Conservation (phyloP, 2,329 filamentous ascomycete species). For the Fusarium caatingaense region DNA sequence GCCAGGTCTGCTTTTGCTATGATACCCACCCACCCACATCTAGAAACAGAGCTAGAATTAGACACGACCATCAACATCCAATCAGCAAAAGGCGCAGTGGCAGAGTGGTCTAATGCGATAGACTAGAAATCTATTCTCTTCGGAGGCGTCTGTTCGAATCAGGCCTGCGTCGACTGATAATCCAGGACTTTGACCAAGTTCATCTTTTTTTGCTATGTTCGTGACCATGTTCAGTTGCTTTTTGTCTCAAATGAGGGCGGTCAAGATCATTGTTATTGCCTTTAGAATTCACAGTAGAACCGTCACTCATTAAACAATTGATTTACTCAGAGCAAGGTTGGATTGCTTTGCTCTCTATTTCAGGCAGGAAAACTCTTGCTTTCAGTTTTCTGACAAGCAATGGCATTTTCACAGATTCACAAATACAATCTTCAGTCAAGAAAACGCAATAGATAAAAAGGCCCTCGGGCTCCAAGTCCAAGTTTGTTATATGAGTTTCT, state of each 20-base stretch:
- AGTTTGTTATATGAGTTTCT: slow-evolving; percentile 32
- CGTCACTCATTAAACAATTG: background rate
- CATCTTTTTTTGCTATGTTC: background rate
- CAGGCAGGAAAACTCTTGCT: no score
- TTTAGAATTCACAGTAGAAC: background rate
- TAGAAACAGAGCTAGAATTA: background rate
- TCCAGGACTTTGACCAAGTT: no score
- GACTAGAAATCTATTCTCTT: slow-evolving; percentile 42
- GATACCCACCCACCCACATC: slow-evolving; percentile 2
- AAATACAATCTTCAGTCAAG: background rate
- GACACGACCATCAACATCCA: background rate
- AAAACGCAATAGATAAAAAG: slow-evolving; percentile 5
- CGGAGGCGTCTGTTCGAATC: slow-evolving; percentile 42
- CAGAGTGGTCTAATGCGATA: slow-evolving; percentile 42
- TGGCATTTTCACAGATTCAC: background rate
- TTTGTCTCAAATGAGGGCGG: background rate
- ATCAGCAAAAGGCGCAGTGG: slow-evolving; percentile 39
- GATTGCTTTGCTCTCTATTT: background rate
- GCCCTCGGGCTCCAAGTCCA: slow-evolving; percentile 7
- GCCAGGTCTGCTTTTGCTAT: background rate
- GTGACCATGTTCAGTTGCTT: background rate
- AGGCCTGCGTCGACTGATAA: slow-evolving; percentile 34
- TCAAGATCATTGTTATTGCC: background rate
- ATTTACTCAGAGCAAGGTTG: background rate
- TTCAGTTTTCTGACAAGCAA: background rate